Conservation (phyloP, 1,139 yeast species). For the Yarrowia galli region DNA sequence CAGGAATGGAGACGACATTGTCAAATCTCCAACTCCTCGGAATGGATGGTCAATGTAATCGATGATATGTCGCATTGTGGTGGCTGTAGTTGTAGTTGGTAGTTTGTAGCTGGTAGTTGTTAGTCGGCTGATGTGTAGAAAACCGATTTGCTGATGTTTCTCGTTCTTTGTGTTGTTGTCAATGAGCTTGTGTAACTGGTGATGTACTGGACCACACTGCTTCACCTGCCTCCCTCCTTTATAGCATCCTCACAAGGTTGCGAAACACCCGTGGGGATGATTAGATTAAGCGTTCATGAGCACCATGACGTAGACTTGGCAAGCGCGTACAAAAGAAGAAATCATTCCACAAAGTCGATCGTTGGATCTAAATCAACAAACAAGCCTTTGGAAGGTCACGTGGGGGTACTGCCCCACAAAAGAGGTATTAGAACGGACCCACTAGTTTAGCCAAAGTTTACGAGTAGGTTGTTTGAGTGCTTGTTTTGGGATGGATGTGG, state of each 20-base stretch:
- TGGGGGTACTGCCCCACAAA: not conserved
- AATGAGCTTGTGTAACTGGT: not conserved
- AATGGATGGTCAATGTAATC: constrained; percentile 30
- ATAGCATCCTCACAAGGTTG: constrained; percentile 5
- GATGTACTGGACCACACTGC: not conserved
- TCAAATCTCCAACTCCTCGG: constrained; percentile 25
- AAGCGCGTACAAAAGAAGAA: constrained; percentile 1
- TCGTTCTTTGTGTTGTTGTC: not conserved
- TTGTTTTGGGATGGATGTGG: not conserved
- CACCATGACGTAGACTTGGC: not conserved
- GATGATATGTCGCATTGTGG: constrained; percentile 9
- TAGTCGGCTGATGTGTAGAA: too few relatives aligned
- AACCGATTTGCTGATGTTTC: too few relatives aligned
- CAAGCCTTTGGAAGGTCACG: not conserved
- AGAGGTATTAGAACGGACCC: not conserved
- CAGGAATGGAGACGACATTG: constrained; percentile 22
- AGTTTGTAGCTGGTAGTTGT: not conserved
- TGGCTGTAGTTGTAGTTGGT: too few relatives aligned
- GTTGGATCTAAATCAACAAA: too few relatives aligned
- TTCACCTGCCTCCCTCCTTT: not conserved
- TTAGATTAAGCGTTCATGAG: not conserved
- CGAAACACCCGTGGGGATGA: not conserved
- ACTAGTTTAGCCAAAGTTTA: not conserved
- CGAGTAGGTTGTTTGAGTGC: not conserved
- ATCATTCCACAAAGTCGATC: not conserved